phyloP scores from a whole-genome alignment of 2,329 filamentous ascomycete genomes.

The Calycina herbarum region DNA sequence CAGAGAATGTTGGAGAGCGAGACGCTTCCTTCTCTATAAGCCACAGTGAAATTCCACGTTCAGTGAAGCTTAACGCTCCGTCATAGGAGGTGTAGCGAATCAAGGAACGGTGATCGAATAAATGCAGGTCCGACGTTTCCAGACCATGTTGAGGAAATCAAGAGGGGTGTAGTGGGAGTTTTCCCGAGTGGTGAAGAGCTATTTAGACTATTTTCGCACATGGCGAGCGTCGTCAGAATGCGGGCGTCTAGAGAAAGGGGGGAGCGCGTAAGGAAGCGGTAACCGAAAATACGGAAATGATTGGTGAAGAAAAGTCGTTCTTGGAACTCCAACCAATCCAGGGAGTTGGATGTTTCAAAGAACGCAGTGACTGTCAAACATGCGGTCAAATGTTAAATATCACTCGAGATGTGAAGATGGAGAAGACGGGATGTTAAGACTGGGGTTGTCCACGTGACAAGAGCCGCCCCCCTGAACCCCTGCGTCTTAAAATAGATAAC shows the following conservation, averaged over 20 bases:
- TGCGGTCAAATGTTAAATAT: not conserved
- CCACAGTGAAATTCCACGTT: conserved; percentile 27
- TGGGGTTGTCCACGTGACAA: not conserved
- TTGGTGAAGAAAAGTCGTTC: conserved; percentile 6
- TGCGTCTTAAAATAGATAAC: not conserved
- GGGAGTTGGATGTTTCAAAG: not conserved
- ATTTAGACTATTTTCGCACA: conserved; percentile 7
- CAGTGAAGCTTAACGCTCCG: conserved; percentile 15
- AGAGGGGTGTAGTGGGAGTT: conserved; percentile 22
- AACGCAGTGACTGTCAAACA: conserved; percentile 2
- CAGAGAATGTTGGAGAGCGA: conserved; percentile 24
- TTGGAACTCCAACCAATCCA: not conserved
- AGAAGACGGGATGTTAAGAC: not conserved
- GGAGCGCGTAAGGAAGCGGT: conserved; percentile 27
- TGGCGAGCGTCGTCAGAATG: conserved; percentile 15
- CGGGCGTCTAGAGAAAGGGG: conserved; percentile 25
- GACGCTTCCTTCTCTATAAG: conserved; percentile 28
- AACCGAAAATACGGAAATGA: conserved; percentile 11
- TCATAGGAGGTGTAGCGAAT: conserved; percentile 7
- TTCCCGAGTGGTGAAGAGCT: conserved; percentile 22
- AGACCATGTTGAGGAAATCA: conserved; percentile 16
- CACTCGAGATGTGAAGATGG: not conserved
- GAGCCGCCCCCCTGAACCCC: not conserved
- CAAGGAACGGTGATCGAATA: not conserved
- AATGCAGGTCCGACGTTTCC: conserved; percentile 17